phyloP scores from a whole-genome alignment of 257 asterid species.

The Solanum verrucosum region DNA sequence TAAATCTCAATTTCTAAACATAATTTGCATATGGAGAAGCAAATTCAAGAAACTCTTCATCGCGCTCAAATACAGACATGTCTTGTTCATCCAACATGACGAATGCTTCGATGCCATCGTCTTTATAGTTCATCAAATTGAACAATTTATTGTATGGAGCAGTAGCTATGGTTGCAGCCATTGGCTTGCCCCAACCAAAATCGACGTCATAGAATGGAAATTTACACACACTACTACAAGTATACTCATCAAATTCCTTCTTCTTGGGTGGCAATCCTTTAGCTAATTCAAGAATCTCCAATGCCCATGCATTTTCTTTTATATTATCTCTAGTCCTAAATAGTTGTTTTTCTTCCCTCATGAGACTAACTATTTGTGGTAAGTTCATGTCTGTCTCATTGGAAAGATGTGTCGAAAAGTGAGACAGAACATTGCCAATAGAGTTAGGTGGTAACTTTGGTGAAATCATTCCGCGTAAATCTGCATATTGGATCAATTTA shows the following conservation, averaged over 20 bases:
- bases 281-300: neutral
- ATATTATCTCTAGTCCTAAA: neutral
- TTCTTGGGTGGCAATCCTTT: neutral
- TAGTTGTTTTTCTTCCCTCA: neutral
- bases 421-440: neutral
- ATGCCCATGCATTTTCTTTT: neutral
- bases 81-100: neutral
- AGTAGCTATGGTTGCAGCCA: neutral
- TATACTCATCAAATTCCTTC: neutral
- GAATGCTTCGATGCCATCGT: neutral
- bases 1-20: neutral
- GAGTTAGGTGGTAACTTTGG: neutral
- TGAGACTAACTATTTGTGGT: neutral
- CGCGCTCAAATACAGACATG: neutral
- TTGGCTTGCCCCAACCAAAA: neutral
- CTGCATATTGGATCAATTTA: neutral
- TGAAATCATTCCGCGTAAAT: neutral
- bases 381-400: neutral
- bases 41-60: neutral
- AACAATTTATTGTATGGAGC: neutral
- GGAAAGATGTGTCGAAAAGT: neutral
- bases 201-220: neutral
- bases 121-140: neutral
- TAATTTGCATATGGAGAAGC: conserved; percentile 1
- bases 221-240: neutral